Percentiles rank a stretch among this genome's conserved stretches.
These are phyloP conservation scores for Russula compacta DNA, from an alignment of 768 basidiomycete species.

Conservation along the genomic window DNA sequence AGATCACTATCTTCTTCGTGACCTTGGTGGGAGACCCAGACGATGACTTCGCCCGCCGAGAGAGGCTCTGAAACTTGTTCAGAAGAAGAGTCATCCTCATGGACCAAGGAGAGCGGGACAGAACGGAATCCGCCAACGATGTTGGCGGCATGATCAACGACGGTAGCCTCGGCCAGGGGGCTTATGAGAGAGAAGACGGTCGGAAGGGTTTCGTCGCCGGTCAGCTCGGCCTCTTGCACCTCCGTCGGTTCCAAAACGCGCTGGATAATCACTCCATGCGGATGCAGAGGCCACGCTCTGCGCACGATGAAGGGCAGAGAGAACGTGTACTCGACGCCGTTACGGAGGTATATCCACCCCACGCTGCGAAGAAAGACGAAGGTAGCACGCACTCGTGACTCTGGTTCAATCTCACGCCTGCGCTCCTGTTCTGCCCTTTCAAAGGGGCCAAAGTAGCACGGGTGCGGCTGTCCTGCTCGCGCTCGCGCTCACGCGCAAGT, in stretches of 20 bases:
- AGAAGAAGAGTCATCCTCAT: conserved; percentile 35
- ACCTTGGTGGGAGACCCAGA: conserved; percentile 46
- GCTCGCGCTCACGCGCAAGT: conserved; percentile 21
- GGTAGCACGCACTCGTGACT: conserved; percentile 44
- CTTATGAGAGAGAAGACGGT: conserved; percentile 74
- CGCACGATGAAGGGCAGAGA: conserved; percentile 74
- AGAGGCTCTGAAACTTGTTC: conserved; percentile 41
- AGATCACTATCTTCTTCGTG: conserved; percentile 38
- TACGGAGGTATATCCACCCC: conserved; percentile 59
- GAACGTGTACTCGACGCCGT: conserved; percentile 69
- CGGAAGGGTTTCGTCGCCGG: conserved; percentile 62
- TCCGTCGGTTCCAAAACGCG: conserved; percentile 61
- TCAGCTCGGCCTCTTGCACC: conserved; percentile 52
- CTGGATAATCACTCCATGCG: conserved; percentile 75
- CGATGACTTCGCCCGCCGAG: conserved; percentile 53
- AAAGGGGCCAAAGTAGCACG: conserved; percentile 36
- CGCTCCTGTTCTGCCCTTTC: conserved; percentile 23
- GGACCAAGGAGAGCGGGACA: conserved; percentile 19
- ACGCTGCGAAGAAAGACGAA: conserved; percentile 74
- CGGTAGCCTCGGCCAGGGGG: conserved; percentile 64
- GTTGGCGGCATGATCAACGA: conserved; percentile 57
- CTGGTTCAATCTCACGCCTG: conserved; percentile 33
- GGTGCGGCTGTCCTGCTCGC: conserved; percentile 23
- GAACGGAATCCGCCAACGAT: conserved; percentile 41
- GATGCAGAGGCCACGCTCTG: conserved; percentile 68